Conservation (phyloP, 768 basidiomycete genomes). For the Galerina sulciceps region DNA sequence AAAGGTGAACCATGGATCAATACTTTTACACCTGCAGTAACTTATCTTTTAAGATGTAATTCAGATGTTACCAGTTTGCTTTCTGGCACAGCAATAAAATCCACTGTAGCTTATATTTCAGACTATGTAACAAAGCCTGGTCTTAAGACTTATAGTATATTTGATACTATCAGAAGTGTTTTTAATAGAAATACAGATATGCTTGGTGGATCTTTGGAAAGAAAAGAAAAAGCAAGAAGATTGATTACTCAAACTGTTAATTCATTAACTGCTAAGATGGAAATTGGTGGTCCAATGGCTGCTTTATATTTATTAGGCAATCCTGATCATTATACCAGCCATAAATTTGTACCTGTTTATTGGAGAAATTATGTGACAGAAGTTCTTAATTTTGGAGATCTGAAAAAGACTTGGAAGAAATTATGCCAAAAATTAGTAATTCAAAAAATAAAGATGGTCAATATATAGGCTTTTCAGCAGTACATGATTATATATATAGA, state of each 20-base stretch:
- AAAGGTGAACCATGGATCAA: conserved; percentile 38
- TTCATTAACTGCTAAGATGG: conserved; percentile 27
- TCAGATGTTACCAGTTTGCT: conserved; percentile 35
- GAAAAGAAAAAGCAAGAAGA: conserved; percentile 10
- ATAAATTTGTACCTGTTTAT: conserved; percentile 29
- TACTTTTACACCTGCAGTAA: conserved; percentile 28
- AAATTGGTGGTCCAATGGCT: conserved; percentile 37
- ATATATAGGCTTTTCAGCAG: conserved; percentile 23
- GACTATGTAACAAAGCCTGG: conserved; percentile 40
- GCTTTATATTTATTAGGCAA: conserved; percentile 32
- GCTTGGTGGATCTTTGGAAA: conserved; percentile 10
- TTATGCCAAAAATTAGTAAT: conserved; percentile 20
- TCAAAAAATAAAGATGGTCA: conserved; percentile 14
- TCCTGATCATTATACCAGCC: conserved; percentile 38
- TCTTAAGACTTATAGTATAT: conserved; percentile 36
- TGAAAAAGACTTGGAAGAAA: neutral
- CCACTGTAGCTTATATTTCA: conserved; percentile 35
- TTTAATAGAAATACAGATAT: conserved; percentile 27
- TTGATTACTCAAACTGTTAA: conserved; percentile 26
- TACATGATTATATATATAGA: conserved; percentile 32
- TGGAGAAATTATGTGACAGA: conserved; percentile 26
- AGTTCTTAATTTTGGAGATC: neutral
- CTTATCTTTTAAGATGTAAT: conserved; percentile 37
- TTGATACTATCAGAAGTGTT: conserved; percentile 28
- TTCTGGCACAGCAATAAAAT: conserved; percentile 40